Evolutionary conservation across 2,329 filamentous ascomycete genomes (phyloP).

Genomic region (Fusarium torulosum): DNA sequence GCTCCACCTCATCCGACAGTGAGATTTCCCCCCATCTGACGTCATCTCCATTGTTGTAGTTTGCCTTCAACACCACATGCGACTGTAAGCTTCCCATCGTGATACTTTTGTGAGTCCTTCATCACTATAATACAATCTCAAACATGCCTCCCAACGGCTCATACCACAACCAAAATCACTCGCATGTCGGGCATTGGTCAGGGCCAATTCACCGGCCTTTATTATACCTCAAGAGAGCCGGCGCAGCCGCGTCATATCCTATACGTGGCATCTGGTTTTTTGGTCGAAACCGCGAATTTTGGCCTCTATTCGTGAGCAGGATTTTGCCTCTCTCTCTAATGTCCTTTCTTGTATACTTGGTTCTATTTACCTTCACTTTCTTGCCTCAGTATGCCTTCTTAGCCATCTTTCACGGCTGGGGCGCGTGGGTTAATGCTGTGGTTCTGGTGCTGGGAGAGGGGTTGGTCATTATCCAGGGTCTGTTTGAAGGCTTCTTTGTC

Average conservation of each 20-base stretch:
- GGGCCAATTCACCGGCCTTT: slow-evolving; percentile 53
- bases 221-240: slow-evolving; percentile 59
- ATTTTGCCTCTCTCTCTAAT: slow-evolving; percentile 85
- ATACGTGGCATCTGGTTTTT: slow-evolving; percentile 87
- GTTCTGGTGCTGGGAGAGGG: slow-evolving; percentile 89
- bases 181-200: slow-evolving; percentile 34
- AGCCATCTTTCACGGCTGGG: slow-evolving; percentile 86
- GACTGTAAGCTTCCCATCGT: slow-evolving; percentile 7
- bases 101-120: slow-evolving; percentile 30
- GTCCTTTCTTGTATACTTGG: slow-evolving; percentile 83
- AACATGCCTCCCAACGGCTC: slow-evolving; percentile 38
- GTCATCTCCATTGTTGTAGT: slow-evolving; percentile 11
- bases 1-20: slow-evolving; percentile 10
- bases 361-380: slow-evolving; percentile 90
- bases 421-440: slow-evolving; percentile 90
- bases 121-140: neutral
- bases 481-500: slow-evolving; percentile 86
- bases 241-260: slow-evolving; percentile 66
- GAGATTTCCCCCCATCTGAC: slow-evolving; percentile 33
- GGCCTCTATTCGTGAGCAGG: slow-evolving; percentile 81
- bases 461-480: slow-evolving; percentile 73
- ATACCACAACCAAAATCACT: slow-evolving; percentile 24
- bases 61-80: slow-evolving; percentile 12
- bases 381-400: slow-evolving; percentile 91
- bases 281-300: slow-evolving; percentile 79